Conservation (phyloP, 306 rosid genomes). For the Cyclanthera cordifolia region DNA sequence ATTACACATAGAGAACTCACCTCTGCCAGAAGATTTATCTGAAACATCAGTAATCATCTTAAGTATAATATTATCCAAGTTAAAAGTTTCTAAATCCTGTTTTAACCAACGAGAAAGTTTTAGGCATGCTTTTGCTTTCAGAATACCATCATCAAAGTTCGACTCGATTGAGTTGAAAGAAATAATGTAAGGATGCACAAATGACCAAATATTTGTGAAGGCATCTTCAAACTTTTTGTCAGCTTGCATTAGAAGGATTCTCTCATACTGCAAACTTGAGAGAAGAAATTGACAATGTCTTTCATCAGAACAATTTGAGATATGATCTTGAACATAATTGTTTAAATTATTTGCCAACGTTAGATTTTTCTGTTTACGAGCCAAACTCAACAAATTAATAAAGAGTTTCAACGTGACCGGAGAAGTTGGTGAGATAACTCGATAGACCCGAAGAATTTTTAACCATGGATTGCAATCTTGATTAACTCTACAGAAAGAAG, state of each 20-base stretch:
- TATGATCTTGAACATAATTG: conserved; percentile 40
- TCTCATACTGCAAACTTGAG: conserved; percentile 71
- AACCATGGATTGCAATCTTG: conserved; percentile 85
- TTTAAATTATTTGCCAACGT: conserved; percentile 61
- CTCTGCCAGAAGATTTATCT: conserved; percentile 28
- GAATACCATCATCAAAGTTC: conserved; percentile 39
- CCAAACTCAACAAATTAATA: conserved; percentile 60
- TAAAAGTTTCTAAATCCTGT: conserved; percentile 43
- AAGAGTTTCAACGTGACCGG: conserved; percentile 49
- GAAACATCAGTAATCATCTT: conserved; percentile 39
- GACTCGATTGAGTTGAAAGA: conserved; percentile 38
- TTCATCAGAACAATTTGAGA: conserved; percentile 41
- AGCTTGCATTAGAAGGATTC: conserved; percentile 58
- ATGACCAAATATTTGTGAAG: conserved; percentile 70
- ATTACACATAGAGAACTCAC: conserved; percentile 18
- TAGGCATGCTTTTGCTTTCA: conserved; percentile 88
- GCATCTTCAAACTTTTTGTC: conserved; percentile 83
- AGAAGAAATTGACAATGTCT: conserved; percentile 31
- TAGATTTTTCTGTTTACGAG: conserved; percentile 62
- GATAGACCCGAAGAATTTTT: conserved; percentile 78
- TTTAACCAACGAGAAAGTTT: conserved; percentile 72
- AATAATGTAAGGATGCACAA: conserved; percentile 47
- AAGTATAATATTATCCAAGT: conserved; percentile 36
- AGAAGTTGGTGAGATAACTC: conserved; percentile 52
- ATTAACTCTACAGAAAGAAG: conserved; percentile 43